Evolutionary conservation across 1,284 basidiomycete genomes (phyloP).

Genomic region (Naganishia sp.): DNA sequence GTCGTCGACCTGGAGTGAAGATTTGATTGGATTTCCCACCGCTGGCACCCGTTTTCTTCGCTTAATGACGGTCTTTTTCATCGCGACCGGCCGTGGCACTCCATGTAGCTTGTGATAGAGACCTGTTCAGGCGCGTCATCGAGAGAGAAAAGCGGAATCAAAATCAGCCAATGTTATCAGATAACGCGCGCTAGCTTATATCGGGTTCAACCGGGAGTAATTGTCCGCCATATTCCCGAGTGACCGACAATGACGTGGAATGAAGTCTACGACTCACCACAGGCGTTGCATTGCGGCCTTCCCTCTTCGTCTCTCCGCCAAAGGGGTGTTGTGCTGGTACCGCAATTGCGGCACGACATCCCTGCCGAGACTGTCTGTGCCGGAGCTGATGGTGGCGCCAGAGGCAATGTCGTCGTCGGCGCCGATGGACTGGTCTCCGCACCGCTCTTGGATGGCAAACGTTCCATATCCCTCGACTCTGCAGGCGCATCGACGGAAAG

Average conservation of each 20-base stretch:
- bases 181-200: background rate
- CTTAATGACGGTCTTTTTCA: slow-evolving; percentile 99
- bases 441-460: background rate
- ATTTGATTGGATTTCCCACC: slow-evolving; percentile 46
- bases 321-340: slow-evolving; percentile 88
- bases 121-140: slow-evolving; percentile 58
- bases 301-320: slow-evolving; percentile 93
- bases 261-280: slow-evolving; percentile 65
- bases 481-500: slow-evolving; percentile 17
- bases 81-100: slow-evolving; percentile 91
- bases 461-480: slow-evolving; percentile 29
- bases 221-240: background rate
- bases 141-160: slow-evolving; percentile 20
- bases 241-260: slow-evolving; percentile 44
- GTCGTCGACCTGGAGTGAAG: slow-evolving; percentile 5
- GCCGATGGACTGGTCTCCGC: slow-evolving; percentile 33
- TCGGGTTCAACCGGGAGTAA: background rate
- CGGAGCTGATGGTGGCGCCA: slow-evolving; percentile 40
- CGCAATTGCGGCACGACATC: slow-evolving; percentile 87
- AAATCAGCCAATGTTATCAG: slow-evolving; percentile 18
- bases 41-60: slow-evolving; percentile 93
- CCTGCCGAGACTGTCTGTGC: slow-evolving; percentile 63
- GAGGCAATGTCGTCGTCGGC: slow-evolving; percentile 35
- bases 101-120: slow-evolving; percentile 98
- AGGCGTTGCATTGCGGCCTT: slow-evolving; percentile 74